Evolutionary conservation across 345 rosid genomes (phyloP).

Genomic region (Eucalyptus rudis): DNA sequence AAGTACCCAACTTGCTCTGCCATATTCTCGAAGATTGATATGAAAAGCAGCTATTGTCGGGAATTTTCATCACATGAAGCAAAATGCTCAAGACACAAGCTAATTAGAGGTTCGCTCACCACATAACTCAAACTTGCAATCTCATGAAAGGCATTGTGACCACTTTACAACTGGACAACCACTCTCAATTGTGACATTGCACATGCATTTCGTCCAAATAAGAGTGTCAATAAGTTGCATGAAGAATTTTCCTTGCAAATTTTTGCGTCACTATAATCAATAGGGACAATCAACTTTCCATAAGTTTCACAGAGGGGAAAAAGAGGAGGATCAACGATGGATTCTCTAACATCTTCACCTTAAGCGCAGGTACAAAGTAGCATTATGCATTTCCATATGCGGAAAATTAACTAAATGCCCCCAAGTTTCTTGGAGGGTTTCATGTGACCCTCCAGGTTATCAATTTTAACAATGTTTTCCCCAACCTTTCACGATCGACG

Average conservation of each 20-base stretch:
- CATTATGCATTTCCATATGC: neutral
- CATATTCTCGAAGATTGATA: neutral
- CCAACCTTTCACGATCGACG: neutral
- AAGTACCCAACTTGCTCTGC: neutral
- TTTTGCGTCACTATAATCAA: neutral
- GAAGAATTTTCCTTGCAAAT: neutral
- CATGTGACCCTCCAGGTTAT: neutral
- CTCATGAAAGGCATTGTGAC: neutral
- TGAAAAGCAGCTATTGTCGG: neutral
- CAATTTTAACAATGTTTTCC: neutral
- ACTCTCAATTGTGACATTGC: neutral
- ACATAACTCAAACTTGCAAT: neutral
- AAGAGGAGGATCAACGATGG: neutral
- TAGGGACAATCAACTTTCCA: neutral
- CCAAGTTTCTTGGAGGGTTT: neutral
- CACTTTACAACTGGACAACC: neutral
- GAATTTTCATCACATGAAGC: neutral
- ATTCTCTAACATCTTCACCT: neutral
- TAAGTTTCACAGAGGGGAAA: neutral
- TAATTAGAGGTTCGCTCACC: neutral
- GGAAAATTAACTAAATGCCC: neutral
- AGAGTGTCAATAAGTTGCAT: neutral
- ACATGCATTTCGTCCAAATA: rapidly evolving
- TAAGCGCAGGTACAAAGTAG: neutral
- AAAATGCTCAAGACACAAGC: neutral